These are phyloP conservation scores for Fusarium pseudocircinatum DNA, from an alignment of 2,329 filamentous ascomycete genomes.

Conservation along the genomic window DNA sequence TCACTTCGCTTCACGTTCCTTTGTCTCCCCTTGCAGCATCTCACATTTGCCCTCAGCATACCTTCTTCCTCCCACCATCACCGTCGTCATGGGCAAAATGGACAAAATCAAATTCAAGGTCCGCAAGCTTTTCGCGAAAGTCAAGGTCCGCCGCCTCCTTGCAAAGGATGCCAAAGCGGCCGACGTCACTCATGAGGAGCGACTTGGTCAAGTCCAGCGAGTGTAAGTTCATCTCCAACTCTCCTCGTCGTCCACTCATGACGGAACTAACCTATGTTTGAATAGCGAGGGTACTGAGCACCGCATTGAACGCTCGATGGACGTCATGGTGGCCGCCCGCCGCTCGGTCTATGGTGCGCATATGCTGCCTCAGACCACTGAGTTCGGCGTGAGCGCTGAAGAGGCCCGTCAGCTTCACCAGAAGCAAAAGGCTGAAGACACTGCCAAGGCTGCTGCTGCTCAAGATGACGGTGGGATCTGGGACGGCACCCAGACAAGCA, in stretches of 20 bases:
- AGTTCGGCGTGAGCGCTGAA: rapidly evolving
- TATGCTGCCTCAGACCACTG: rapidly evolving
- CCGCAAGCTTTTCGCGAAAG: rapidly evolving
- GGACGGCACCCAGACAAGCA: too few relatives aligned
- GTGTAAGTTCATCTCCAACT: constrained; percentile 18
- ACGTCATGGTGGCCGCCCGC: rapidly evolving
- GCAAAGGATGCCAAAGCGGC: neutral
- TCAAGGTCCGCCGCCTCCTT: neutral
- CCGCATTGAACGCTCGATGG: rapidly evolving
- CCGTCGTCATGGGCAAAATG: rapidly evolving
- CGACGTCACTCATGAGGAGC: neutral
- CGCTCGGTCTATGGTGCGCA: rapidly evolving
- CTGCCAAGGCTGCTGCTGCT: rapidly evolving
- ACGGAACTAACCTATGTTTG: neutral
- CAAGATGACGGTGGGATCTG: neutral
- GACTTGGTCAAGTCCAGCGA: rapidly evolving
- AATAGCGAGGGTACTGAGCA: neutral
- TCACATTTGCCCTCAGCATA: neutral
- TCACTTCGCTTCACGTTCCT: neutral
- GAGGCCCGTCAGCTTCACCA: rapidly evolving
- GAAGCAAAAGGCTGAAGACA: rapidly evolving
- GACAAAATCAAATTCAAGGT: neutral
- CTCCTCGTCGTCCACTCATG: neutral
- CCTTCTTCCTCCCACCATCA: rapidly evolving
- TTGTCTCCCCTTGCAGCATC: neutral